Evolutionary conservation across 345 rosid genomes (phyloP).

Genomic region (Citrus medica): DNA sequence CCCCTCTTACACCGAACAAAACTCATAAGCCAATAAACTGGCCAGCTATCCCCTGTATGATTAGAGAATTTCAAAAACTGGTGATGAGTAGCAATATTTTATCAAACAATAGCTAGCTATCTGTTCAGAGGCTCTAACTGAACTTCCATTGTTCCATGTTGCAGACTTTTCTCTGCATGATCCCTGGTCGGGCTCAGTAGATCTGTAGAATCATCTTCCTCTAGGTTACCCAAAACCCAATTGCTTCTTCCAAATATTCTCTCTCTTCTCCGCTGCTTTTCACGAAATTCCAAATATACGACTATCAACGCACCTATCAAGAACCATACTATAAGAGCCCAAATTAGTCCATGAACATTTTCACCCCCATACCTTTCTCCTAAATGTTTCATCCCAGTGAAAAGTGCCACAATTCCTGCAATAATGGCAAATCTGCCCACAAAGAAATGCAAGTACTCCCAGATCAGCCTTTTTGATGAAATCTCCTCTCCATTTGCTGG

Average conservation of each 20-base stretch:
- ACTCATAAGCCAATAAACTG: conserved; percentile 11
- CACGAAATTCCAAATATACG: conserved; percentile 59
- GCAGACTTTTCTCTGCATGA: conserved; percentile 39
- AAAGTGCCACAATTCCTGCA: conserved; percentile 59
- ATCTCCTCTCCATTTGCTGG: conserved; percentile 52
- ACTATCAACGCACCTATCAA: conserved; percentile 41
- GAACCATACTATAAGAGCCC: conserved; percentile 72
- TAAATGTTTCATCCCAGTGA: conserved; percentile 68
- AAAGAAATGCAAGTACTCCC: conserved; percentile 83
- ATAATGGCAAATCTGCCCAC: conserved; percentile 65
- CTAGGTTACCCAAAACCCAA: conserved; percentile 78
- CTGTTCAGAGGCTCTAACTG: conserved; percentile 84
- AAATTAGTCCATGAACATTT: conserved; percentile 66
- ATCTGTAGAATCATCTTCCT: conserved; percentile 81
- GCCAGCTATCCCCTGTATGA: conserved; percentile 9
- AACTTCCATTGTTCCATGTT: conserved; percentile 64
- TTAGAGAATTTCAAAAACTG: conserved; percentile 19
- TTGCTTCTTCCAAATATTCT: conserved; percentile 56
- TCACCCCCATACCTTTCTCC: conserved; percentile 81
- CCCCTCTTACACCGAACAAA: conserved; percentile 13
- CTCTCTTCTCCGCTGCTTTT: conserved; percentile 41
- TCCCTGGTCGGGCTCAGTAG: conserved; percentile 53
- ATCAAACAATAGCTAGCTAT: conserved; percentile 33
- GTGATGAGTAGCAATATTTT: conserved; percentile 4
- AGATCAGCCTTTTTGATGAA: conserved; percentile 52